Evolutionary conservation across 2,329 filamentous ascomycete species (phyloP).

Genomic region (Fusarium udum): DNA sequence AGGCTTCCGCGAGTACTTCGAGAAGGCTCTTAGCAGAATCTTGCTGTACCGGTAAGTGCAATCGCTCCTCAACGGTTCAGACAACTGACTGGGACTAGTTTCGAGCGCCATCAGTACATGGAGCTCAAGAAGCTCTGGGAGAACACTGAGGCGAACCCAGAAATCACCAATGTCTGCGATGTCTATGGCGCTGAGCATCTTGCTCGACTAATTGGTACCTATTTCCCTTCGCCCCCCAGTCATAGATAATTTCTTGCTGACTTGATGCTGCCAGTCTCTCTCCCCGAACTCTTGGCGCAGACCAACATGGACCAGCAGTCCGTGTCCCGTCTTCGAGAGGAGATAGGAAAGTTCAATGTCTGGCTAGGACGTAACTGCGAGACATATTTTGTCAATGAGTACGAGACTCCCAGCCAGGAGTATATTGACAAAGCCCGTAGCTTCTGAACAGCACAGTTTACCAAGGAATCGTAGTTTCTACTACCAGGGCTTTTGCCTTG

Average conservation of each 20-base stretch:
- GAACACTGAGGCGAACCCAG: slow-evolving; percentile 67
- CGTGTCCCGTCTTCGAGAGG: slow-evolving; percentile 86
- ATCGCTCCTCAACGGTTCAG: neutral
- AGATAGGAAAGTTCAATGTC: slow-evolving; percentile 83
- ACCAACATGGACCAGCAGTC: slow-evolving; percentile 98
- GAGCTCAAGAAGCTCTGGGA: slow-evolving; percentile 78
- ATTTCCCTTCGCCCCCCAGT: neutral
- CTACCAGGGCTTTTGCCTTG: neutral
- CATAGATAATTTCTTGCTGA: neutral
- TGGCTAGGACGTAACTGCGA: slow-evolving; percentile 84
- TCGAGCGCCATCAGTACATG: slow-evolving; percentile 89
- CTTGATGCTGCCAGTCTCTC: slow-evolving; percentile 68
- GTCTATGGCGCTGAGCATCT: slow-evolving; percentile 95
- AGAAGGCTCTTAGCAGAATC: slow-evolving; percentile 86
- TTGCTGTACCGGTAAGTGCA: slow-evolving; percentile 76
- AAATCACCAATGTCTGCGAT: slow-evolving; percentile 78
- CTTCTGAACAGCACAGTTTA: slow-evolving; percentile 45
- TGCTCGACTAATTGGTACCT: slow-evolving; percentile 84
- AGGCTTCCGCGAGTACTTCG: slow-evolving; percentile 92
- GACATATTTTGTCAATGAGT: slow-evolving; percentile 80
- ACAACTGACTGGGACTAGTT: slow-evolving; percentile 61
- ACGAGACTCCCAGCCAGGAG: slow-evolving; percentile 76
- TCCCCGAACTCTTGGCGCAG: slow-evolving; percentile 93
- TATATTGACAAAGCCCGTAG: slow-evolving; percentile 74
- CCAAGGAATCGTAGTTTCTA: neutral